These are phyloP conservation scores for Gonium pectorale DNA, from an alignment of 139 green algal species.

Conservation along the genomic window DNA sequence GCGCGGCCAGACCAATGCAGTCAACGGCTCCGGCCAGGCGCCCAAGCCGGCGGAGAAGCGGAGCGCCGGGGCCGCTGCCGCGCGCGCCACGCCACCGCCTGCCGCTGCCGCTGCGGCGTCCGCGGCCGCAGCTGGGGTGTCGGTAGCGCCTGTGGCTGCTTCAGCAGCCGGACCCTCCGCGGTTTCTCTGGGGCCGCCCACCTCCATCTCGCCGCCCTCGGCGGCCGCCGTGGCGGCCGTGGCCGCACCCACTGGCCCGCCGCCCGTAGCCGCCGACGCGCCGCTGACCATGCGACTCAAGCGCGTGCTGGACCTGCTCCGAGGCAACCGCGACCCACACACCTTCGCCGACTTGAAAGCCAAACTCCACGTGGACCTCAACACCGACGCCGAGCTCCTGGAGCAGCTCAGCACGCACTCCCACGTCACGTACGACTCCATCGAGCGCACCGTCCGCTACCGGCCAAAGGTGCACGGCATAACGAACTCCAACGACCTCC, in stretches of 20 bases:
- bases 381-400: slow-evolving; percentile 14
- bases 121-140: background rate
- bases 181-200: too few species aligned
- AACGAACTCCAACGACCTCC: slow-evolving; percentile 19
- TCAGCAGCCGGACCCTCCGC: background rate
- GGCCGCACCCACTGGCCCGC: background rate
- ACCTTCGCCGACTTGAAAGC: slow-evolving; percentile 2
- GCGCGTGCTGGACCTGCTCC: slow-evolving; percentile 21
- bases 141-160: background rate
- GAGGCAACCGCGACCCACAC: slow-evolving; percentile 9
- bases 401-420: background rate
- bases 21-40: slow-evolving; percentile 10
- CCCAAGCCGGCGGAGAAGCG: background rate
- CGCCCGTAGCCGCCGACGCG: background rate
- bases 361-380: slow-evolving; percentile 23
- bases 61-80: background rate
- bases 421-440: slow-evolving; percentile 10
- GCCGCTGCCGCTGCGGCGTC: background rate
- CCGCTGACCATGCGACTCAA: slow-evolving; percentile 25
- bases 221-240: background rate
- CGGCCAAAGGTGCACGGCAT: slow-evolving; percentile 17
- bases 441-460: slow-evolving; percentile 10
- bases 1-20: background rate
- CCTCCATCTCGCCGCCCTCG: too few species aligned
- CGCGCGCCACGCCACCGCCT: slow-evolving; percentile 4